These are phyloP conservation scores for Blepharisma japonicum DNA, from an alignment of 73 alveolate genomes.

Conservation along the genomic window DNA sequence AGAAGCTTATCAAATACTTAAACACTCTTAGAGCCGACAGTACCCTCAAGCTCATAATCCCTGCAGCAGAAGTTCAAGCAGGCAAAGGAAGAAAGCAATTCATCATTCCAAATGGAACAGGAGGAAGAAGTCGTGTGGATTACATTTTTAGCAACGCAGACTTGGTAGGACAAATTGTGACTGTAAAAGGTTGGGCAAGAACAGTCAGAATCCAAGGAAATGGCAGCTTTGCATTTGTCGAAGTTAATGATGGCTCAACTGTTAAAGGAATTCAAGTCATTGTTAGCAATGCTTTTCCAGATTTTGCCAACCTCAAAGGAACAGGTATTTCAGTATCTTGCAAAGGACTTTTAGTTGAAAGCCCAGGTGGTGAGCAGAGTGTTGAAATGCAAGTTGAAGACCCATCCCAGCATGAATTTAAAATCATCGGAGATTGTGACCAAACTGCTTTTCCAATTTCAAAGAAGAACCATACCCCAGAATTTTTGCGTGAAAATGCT, in stretches of 20 bases:
- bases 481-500: constrained; percentile 84
- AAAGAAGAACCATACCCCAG: constrained; percentile 88
- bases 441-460: constrained; percentile 94
- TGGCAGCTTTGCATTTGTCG: constrained; percentile 80
- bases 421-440: constrained; percentile 80
- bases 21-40: neutral
- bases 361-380: constrained; percentile 92
- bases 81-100: neutral
- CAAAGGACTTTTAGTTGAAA: constrained; percentile 78
- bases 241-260: constrained; percentile 93
- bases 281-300: constrained; percentile 62
- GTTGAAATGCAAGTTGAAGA: constrained; percentile 83
- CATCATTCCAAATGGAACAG: neutral
- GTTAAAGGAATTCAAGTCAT: constrained; percentile 82
- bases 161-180: constrained; percentile 63
- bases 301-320: constrained; percentile 50
- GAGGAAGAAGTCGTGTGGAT: constrained; percentile 30
- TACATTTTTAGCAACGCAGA: neutral
- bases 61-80: neutral
- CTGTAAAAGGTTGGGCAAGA: constrained; percentile 97
- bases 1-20: neutral
- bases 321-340: constrained; percentile 73
- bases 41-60: neutral
- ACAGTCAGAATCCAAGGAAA: constrained; percentile 86
- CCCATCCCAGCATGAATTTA: constrained; percentile 55